phyloP scores from a whole-genome alignment of 768 basidiomycete genomes.

The Boletus bicolor region DNA sequence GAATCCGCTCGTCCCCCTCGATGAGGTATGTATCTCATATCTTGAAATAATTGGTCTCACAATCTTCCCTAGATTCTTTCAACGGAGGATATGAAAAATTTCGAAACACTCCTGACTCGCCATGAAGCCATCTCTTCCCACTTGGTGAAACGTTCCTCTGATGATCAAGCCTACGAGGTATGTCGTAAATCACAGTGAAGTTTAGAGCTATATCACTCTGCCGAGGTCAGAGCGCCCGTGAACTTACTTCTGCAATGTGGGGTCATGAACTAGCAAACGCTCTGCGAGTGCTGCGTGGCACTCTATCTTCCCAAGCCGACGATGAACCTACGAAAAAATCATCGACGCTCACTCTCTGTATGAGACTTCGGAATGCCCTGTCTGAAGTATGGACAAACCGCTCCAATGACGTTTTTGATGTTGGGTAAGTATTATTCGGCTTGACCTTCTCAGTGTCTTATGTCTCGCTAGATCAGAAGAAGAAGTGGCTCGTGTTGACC shows the following conservation, averaged over 20 bases:
- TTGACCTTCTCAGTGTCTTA: not conserved
- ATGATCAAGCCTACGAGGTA: conserved; percentile 82
- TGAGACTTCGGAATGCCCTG: conserved; percentile 59
- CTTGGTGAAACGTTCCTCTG: conserved; percentile 65
- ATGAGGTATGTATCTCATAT: conserved; percentile 51
- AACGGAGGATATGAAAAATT: conserved; percentile 43
- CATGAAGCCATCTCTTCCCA: conserved; percentile 68
- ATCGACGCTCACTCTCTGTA: conserved; percentile 40
- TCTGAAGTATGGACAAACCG: conserved; percentile 72
- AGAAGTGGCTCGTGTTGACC: conserved; percentile 65
- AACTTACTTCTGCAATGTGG: conserved; percentile 74
- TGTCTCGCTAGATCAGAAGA: conserved; percentile 56
- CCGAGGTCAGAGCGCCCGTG: conserved; percentile 64
- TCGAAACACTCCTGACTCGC: conserved; percentile 56
- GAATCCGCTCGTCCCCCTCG: conserved; percentile 52
- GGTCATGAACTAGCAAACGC: conserved; percentile 79
- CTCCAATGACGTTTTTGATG: conserved; percentile 73
- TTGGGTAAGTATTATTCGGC: conserved; percentile 51
- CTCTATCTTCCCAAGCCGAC: conserved; percentile 44
- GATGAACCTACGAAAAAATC: conserved; percentile 23
- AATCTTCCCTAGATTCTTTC: conserved; percentile 47
- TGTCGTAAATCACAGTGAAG: conserved; percentile 19
- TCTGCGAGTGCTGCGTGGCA: conserved; percentile 53
- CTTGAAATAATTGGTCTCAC: not conserved
- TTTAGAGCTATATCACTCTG: not conserved